Base-by-base conservation (phyloP, 495 filamentous ascomycete species). In the Podospora bellae-mahoneyi region DNA sequence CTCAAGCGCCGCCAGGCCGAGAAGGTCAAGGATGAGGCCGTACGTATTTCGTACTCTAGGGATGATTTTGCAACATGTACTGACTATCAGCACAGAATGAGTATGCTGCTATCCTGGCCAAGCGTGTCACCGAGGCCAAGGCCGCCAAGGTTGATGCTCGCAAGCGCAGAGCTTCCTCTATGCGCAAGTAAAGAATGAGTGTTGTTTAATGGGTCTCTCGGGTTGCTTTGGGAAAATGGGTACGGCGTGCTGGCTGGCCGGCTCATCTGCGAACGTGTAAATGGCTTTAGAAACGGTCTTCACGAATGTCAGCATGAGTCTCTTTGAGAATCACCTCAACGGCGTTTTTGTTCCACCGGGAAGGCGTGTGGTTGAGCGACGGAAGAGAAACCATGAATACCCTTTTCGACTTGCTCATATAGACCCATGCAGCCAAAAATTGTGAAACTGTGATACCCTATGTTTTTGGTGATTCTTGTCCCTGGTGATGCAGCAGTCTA, bases 1-100 rank as follows among this genome's bases (percentile, higher is more conserved):
- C 89, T 99, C 82, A 99, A 99, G 93, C 93, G 94, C 82, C 93
- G 96, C 79, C 90, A 90, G 79, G 83, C 93, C 75, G 96, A 97
- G 86, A 88, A 92, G 81, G 87, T 90, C 80, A 97, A 96, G 87
- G 96, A 99, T 83, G 95, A 95, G 86, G 96, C 95, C 30, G 95
- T 99, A 96, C 77, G 93, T 90, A 74, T 48, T 27, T 55, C 65
- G 60, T 55, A 26, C 32, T 57, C 39, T 19, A 3, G 18, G 64
- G 53, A 56, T 23, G 2, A 54, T 13, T 15, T 16, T 64, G 44
- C 4, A 15, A 53, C 34, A 27, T 44, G 69, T 75, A 68, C 75
- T 81, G 71, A 85, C 85, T 78, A 82, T 67, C 56, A 54, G 18
- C 39, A 68, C 64, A 90, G 91, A 93, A 90, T 83, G 95, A 98